Base-by-base conservation (phyloP, 352 stramenopile species). In the Globisporangium uncinulatum region DNA sequence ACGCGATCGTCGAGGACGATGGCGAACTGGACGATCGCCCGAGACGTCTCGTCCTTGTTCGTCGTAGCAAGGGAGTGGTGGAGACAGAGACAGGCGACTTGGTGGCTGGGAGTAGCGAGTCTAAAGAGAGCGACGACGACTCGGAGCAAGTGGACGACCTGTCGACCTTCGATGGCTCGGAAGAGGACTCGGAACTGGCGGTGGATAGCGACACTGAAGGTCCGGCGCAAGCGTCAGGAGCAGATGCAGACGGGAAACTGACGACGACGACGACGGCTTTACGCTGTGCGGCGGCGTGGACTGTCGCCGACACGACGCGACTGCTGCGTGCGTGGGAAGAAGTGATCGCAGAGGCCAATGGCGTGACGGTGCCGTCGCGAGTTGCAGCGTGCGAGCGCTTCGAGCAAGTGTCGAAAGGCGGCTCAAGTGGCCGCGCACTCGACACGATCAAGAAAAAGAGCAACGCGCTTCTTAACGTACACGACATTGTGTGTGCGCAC, bases 251-350 rank as follows among this genome's bases (percentile, higher is more conserved):
- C n/a, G 7, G 11, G 19, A 19, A 6, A 24, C 42, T 39, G 34
- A 29, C 8, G n/a, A 6, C 17, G 13, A 4, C 7, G 42, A 24
- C 15, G n/a, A 13, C 7, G 11, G 24, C 34, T 8, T 13, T 6
- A 13, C 34, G 34, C 8, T 39, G 34, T 39, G 34, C 34, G 34
- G 10, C 10, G 7, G 34, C 34, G 42, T 47, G 17, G 42, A n/a
- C 6, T 10, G 42, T 24, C 11, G 42, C n/a, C 15, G 42, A 47
- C 17, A 47, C 42, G 4, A 24, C n/a, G 17, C 42, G 42, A 10
- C 42, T 47, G 17, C n/a, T 47, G 42, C 42, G 42, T 19, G 42
- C 42, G 17, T 47, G 42, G 42, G 42, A 47, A 10, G 42, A 47
- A 24, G n/a, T 29, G 6, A 29, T 47, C 42, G 6, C 42, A 14